Evolutionary conservation across 2,329 filamentous ascomycete species (phyloP).

Genomic region (Pseudocercospora vitis): DNA sequence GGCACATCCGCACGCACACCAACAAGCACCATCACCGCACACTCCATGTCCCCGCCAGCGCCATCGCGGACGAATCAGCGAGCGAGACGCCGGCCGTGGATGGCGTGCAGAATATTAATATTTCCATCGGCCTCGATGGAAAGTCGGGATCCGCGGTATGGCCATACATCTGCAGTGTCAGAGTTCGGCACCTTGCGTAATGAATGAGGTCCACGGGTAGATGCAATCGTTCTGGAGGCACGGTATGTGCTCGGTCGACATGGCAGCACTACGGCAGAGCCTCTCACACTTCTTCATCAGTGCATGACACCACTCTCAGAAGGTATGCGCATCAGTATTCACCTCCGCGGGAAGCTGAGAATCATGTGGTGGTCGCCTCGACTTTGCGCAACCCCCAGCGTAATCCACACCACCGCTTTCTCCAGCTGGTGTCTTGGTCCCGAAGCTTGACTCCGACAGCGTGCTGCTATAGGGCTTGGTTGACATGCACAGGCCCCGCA

Average conservation of each 20-base stretch:
- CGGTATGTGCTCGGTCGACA: no score
- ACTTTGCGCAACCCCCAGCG: no score
- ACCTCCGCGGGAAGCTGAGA: no score
- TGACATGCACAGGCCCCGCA: not conserved
- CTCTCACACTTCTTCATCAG: no score
- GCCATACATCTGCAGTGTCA: not conserved
- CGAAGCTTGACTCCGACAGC: not conserved
- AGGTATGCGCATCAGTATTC: not conserved
- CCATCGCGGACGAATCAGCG: not conserved
- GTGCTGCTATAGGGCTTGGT: not conserved
- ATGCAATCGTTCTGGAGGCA: no score
- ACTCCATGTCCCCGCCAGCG: not conserved
- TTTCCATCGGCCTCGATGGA: not conserved
- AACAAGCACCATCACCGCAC: no score
- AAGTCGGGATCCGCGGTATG: not conserved
- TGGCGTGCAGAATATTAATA: not conserved
- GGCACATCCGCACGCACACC: conserved; percentile 10
- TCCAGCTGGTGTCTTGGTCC: not conserved
- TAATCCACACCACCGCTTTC: not conserved
- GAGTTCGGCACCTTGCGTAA: not conserved
- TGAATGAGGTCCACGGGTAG: no score
- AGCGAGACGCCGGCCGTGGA: not conserved
- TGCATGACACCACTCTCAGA: not conserved
- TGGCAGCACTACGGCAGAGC: no score
- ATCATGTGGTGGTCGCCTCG: no score